Evolutionary conservation across 164 flowering plant genomes (phyloP), one percentile per base, ranked within the genome.

Genomic region (Aristolochia contorta): DNA sequence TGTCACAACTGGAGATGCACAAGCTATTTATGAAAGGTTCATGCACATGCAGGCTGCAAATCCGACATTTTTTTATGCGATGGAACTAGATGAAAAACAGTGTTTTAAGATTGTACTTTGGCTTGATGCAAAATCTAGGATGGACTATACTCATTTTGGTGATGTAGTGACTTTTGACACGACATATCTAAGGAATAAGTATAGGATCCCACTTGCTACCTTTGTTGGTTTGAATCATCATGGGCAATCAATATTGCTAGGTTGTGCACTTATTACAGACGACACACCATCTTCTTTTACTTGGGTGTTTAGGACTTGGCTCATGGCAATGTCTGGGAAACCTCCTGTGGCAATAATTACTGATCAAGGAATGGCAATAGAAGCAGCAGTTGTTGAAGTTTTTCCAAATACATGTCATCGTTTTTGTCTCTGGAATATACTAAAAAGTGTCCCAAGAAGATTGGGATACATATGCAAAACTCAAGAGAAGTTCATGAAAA

Each of bases 291-390:
- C 57, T 33, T 52, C 69, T 19, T 54, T 59, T 66, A 53, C 47
- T 54, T 66, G 69, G 69, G 27, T 66, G 27, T 66, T 66, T 25
- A 27, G 46, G 16, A 66, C 63, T 24, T 66, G 63, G 63, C 46
- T 66, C 22, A 46, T 25, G 12, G 69, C 69, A 15, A 66, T 66
- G 69, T 66, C 41, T 18, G 53, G 69, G 16, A 51, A 37, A 8
- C 69, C 49, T 25, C 69, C 69, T 12, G 16, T 41, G 23, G 16
- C 69, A 25, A 43, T 66, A 22, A 43, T 59, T 21, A 53, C 63
- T 15, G 45, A 54, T 33, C 63, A 53, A 53, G 63, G 59, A 15
- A 19, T 22, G 13, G 43, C 63, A 15, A 53, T 66, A 25, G 43
- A 23, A 53, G 64, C 58, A 59, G 69, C 69, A 54, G 27, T 66